These are phyloP conservation scores for Penicillium hordei DNA, from an alignment of 2,329 filamentous ascomycete species.

Conservation along the genomic window DNA sequence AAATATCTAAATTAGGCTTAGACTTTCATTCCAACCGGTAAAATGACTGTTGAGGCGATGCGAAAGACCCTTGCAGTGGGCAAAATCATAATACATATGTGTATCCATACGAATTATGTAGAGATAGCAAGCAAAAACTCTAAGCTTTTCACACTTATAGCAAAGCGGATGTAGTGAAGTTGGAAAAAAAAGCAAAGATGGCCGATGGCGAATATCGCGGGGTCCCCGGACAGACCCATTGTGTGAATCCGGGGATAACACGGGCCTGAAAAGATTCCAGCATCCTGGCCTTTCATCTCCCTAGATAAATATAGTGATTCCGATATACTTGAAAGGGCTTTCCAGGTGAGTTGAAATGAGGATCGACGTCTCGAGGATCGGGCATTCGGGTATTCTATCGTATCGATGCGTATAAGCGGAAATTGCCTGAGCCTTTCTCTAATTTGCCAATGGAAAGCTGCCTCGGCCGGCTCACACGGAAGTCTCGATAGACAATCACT, in stretches of 20 bases:
- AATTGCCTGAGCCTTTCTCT: neutral
- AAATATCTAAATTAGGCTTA: neutral
- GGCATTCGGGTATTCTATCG: neutral
- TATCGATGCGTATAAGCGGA: neutral
- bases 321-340: neutral
- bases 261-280: neutral
- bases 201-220: constrained; percentile 1
- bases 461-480: neutral
- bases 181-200: neutral
- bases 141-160: too few relatives aligned
- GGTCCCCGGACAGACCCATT: constrained; percentile 3
- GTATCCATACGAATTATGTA: neutral
- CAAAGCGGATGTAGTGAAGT: neutral
- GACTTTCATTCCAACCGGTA: neutral
- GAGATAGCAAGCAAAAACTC: too few relatives aligned
- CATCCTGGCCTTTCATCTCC: neutral
- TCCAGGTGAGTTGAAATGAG: neutral
- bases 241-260: neutral
- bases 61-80: neutral
- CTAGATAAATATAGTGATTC: neutral
- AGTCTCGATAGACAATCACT: neutral
- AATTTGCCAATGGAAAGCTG: neutral
- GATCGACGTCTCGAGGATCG: neutral
- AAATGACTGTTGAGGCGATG: neutral
- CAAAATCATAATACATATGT: neutral